phyloP scores from a whole-genome alignment of 2,329 filamentous ascomycete genomes.

The Coniochaeta sp. region DNA sequence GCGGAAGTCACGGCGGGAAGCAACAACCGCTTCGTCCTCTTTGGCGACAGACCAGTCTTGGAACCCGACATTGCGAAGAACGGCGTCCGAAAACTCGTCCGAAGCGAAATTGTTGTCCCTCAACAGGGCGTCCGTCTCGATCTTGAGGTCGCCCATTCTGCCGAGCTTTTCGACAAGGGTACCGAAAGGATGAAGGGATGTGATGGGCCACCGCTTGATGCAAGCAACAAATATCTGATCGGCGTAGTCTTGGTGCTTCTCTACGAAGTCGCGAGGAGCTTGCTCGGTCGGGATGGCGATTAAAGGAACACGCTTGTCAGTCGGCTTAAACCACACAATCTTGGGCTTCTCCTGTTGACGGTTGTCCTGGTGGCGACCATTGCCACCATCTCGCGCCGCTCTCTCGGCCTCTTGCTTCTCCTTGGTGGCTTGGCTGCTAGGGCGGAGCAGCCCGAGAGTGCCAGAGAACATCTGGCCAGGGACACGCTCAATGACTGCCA shows the following conservation, averaged over 20 bases:
- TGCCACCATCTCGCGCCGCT: conserved; percentile 75
- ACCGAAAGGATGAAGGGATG: conserved; percentile 96
- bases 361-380: conserved; percentile 64
- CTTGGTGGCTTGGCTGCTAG: conserved; percentile 97
- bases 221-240: conserved; percentile 98
- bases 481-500: conserved; percentile 94
- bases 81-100: conserved; percentile 95
- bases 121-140: conserved; percentile 93
- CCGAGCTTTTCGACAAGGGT: conserved; percentile 95
- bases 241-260: conserved; percentile 96
- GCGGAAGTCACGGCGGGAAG: conserved; percentile 82
- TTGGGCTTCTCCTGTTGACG: conserved; percentile 95
- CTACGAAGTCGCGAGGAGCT: conserved; percentile 93
- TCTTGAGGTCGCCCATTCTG: conserved; percentile 93
- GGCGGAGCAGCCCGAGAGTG: conserved; percentile 85
- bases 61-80: conserved; percentile 84
- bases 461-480: conserved; percentile 99
- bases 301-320: conserved; percentile 94
- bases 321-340: conserved; percentile 99
- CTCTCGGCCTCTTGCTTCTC: conserved; percentile 98
- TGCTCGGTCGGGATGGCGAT: conserved; percentile 98
- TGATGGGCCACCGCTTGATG: conserved; percentile 99
- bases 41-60: conserved; percentile 85
- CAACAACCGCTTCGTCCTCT: conserved; percentile 69
- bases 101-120: conserved; percentile 98